These are phyloP conservation scores for Ogataea hybrid DNA, from an alignment of 1,139 yeast genomes.

Conservation along the genomic window DNA sequence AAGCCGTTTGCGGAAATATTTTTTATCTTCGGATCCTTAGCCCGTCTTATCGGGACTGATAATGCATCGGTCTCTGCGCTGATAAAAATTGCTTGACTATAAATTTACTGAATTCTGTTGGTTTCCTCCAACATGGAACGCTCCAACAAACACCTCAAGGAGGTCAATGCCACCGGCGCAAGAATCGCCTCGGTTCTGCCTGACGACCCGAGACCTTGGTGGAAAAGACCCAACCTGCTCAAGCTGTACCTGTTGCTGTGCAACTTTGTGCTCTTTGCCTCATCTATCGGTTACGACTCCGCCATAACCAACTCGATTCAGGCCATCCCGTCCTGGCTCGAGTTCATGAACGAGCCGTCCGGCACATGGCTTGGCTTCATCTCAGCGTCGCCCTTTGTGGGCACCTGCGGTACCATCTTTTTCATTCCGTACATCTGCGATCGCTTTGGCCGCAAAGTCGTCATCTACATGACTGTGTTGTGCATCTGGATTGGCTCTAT, in stretches of 20 bases:
- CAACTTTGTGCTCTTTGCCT: slow-evolving; percentile 14
- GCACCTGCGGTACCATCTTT: slow-evolving; percentile 18
- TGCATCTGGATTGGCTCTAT: slow-evolving; percentile 46
- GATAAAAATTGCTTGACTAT: background rate
- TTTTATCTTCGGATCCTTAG: background rate
- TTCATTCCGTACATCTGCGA: slow-evolving; percentile 42
- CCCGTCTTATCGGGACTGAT: background rate
- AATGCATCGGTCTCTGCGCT: background rate
- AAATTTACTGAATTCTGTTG: background rate
- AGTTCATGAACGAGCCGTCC: slow-evolving; percentile 26
- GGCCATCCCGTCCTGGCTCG: slow-evolving; percentile 28
- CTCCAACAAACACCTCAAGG: background rate
- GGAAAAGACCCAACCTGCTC: slow-evolving; percentile 15
- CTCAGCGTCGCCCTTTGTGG: slow-evolving; percentile 19
- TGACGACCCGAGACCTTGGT: slow-evolving; percentile 17
- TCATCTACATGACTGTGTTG: slow-evolving; percentile 39
- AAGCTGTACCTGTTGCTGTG: slow-evolving; percentile 11
- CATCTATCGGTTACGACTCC: slow-evolving; percentile 18
- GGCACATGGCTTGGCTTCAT: slow-evolving; percentile 29
- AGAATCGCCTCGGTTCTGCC: slow-evolving; percentile 15
- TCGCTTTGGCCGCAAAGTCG: slow-evolving; percentile 44
- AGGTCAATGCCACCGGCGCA: slow-evolving; percentile 33
- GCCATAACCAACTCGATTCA: slow-evolving; percentile 16
- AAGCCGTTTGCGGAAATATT: background rate
- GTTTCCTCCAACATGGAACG: slow-evolving; percentile 1